These are phyloP conservation scores for Spergularia bocconei DNA, from an alignment of 148 eudicot genomes.

Conservation along the genomic window DNA sequence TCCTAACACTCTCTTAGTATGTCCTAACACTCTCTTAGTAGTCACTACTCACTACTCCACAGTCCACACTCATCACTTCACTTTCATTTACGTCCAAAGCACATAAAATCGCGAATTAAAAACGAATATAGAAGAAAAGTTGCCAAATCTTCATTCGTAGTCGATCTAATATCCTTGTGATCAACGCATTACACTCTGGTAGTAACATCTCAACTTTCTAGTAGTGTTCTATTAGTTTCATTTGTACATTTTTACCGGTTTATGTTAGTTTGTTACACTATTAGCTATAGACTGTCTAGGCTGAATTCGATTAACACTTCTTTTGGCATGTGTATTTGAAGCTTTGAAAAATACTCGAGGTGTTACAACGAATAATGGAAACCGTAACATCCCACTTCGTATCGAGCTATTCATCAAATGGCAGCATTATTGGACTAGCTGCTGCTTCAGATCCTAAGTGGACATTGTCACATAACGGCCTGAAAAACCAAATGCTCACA, in stretches of 20 bases:
- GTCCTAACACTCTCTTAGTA: neutral
- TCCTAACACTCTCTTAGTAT: neutral
- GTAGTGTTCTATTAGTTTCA: neutral
- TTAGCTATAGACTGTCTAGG: neutral
- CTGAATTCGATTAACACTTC: no score
- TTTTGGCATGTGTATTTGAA: no score
- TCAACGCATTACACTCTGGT: neutral
- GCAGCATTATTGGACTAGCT: constrained; percentile 12
- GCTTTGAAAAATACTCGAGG: neutral
- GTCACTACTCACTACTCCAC: neutral
- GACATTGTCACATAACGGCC: constrained; percentile 14
- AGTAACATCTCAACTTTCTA: neutral
- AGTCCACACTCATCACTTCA: neutral
- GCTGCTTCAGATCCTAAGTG: constrained; percentile 14
- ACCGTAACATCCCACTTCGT: constrained; percentile 18
- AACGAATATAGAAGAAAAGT: no score
- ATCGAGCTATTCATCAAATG: constrained; percentile 8
- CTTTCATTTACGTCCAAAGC: neutral
- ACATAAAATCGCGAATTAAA: no score
- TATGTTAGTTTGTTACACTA: neutral
- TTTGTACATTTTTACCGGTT: neutral
- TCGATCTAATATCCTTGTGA: neutral
- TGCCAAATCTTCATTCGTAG: neutral
- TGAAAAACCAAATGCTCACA: constrained; percentile 24
- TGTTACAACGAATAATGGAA: constrained; percentile 11